Conservation (phyloP, 371 early-diverging fungal genomes). For the Saksenaea vasiformis region DNA sequence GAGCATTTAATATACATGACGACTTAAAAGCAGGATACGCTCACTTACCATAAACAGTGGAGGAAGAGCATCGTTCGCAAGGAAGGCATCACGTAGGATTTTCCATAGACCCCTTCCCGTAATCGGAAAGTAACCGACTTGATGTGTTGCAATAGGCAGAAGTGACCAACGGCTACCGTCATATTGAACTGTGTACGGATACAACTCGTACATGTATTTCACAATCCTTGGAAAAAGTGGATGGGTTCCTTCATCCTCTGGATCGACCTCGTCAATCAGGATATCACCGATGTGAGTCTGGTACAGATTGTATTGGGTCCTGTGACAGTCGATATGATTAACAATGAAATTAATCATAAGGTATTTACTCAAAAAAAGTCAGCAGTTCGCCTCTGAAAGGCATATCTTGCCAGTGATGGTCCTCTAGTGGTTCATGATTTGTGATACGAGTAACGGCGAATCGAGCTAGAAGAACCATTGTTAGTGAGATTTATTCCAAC, state of each 20-base stretch:
- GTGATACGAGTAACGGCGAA: neutral
- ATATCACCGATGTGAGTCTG: neutral
- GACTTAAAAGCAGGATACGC: neutral
- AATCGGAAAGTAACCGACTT: neutral
- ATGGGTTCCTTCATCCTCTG: neutral
- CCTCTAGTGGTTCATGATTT: neutral
- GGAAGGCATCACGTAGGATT: neutral
- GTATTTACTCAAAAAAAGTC: neutral
- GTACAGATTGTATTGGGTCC: neutral
- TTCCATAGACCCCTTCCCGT: neutral
- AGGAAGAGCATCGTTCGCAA: neutral
- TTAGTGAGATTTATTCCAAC: neutral
- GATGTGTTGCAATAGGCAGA: neutral
- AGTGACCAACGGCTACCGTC: neutral
- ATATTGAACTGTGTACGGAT: neutral
- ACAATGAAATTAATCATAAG: neutral
- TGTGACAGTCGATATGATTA: neutral
- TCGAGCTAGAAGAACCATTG: neutral
- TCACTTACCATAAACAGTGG: neutral
- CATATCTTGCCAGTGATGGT: neutral
- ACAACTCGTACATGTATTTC: too few relatives aligned
- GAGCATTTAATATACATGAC: neutral
- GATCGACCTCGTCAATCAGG: neutral
- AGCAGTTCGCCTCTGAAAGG: too few relatives aligned
- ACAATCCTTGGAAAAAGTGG: neutral